Percentiles rank a stretch among this genome's conserved stretches.
Evolutionary conservation across 495 filamentous ascomycete species (phyloP).

Genomic region (Cudoniella acicularis): DNA sequence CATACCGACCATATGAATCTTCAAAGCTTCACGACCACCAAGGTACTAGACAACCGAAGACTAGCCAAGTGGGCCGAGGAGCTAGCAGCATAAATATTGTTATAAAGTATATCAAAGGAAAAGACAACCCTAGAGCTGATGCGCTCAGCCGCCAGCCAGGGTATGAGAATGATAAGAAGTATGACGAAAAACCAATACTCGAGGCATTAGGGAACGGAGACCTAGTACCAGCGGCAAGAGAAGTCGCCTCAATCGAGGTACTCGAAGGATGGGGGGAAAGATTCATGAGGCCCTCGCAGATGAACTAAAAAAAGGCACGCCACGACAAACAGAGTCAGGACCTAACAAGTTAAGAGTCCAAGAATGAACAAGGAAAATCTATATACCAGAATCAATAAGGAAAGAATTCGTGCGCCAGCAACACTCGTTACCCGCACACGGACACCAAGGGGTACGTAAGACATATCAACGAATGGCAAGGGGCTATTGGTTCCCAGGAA

Average conservation of each 20-base stretch:
- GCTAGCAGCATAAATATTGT: constrained; percentile 4
- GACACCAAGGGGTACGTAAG: neutral
- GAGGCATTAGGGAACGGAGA: neutral
- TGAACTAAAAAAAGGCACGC: neutral
- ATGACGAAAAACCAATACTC: neutral
- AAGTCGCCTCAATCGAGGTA: neutral
- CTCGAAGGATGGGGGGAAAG: neutral
- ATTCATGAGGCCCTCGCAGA: neutral
- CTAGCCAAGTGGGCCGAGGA: constrained; percentile 10
- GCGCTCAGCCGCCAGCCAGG: neutral
- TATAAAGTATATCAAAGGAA: constrained; percentile 8
- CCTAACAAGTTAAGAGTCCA: neutral
- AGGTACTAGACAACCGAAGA: constrained; percentile 3
- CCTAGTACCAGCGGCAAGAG: neutral
- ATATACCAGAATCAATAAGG: neutral
- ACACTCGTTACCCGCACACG: neutral
- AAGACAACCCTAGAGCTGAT: constrained; percentile 4
- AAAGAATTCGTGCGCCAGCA: neutral
- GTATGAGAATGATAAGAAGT: neutral
- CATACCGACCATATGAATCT: neutral
- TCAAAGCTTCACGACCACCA: neutral
- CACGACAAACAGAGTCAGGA: neutral
- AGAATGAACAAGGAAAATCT: neutral
- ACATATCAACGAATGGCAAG: neutral
- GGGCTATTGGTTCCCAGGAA: neutral